Conservation (phyloP, 345 rosid species). For the Orychophragmus violaceus region DNA sequence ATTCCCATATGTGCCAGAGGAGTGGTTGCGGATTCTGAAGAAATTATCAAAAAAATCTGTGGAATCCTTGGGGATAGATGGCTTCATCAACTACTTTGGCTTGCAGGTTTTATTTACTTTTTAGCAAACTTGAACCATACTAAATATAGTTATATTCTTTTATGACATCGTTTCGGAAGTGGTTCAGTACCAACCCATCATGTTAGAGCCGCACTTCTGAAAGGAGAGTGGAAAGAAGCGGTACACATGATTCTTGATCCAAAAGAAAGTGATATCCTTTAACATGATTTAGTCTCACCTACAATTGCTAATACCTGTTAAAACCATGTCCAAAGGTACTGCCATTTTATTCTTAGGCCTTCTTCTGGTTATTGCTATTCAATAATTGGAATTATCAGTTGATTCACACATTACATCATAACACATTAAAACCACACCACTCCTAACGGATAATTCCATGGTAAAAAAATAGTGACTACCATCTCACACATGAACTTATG, state of each 20-base stretch:
- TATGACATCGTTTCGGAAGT: conserved; percentile 92
- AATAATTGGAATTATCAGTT: too few species aligned
- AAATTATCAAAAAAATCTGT: conserved; percentile 64
- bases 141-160: not conserved
- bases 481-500: too few species aligned
- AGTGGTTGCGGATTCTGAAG: conserved; percentile 86
- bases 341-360: too few species aligned
- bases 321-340: too few species aligned
- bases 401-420: too few species aligned
- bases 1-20: conserved; percentile 45
- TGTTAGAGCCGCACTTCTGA: conserved; percentile 73
- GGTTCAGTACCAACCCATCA: conserved; percentile 91
- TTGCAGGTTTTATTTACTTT: conserved; percentile 54
- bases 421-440: too few species aligned
- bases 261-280: conserved; percentile 97
- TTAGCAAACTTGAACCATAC: conserved; percentile 4
- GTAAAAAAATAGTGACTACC: too few species aligned
- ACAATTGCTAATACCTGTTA: not conserved
- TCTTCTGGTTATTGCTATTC: too few species aligned
- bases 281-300: conserved; percentile 15
- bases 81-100: conserved; percentile 96
- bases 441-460: too few species aligned
- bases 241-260: conserved; percentile 88
- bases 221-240: conserved; percentile 91
- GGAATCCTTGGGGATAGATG: conserved; percentile 71